phyloP scores from a whole-genome alignment of 176 grass and related monocot genomes.

The Triticum timopheevii region DNA sequence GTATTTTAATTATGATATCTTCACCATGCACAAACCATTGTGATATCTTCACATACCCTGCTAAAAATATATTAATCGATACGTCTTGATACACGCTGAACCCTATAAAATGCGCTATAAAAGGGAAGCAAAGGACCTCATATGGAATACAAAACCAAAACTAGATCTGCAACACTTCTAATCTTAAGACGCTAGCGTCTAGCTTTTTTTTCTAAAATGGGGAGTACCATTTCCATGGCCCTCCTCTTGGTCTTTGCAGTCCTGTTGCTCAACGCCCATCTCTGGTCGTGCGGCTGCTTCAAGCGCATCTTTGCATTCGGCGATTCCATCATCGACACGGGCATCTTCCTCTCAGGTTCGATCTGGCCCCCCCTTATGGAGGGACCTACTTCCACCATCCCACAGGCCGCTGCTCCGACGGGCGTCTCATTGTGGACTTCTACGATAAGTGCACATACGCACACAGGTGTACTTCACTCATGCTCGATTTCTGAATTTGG shows the following conservation, averaged over 20 bases:
- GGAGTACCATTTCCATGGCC: not conserved
- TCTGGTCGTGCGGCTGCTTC: slow-evolving; percentile 33
- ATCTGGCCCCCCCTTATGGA: slow-evolving; percentile 46
- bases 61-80: too few relatives aligned
- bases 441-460: slow-evolving; percentile 24
- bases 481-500: not conserved
- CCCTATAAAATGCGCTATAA: too few relatives aligned
- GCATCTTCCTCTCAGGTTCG: slow-evolving; percentile 32
- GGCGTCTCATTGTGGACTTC: slow-evolving; percentile 58
- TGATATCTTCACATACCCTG: too few relatives aligned
- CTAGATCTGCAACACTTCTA: too few relatives aligned
- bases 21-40: too few relatives aligned
- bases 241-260: not conserved
- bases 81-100: too few relatives aligned
- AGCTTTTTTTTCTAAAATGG: not conserved
- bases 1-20: too few relatives aligned
- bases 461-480: too few relatives aligned
- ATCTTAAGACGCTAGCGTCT: not conserved
- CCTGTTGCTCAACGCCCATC: slow-evolving; percentile 5
- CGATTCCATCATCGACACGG: slow-evolving; percentile 70
- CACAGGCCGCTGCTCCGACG: slow-evolving; percentile 50
- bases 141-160: too few relatives aligned
- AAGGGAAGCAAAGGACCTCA: too few relatives aligned
- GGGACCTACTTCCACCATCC: slow-evolving; percentile 54
- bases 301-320: slow-evolving; percentile 63